A percentile compares a stretch with the other conserved stretches of the same genome.
Evolutionary conservation across 1,139 yeast genomes (phyloP).

Genomic region (Nakaseomyces kungkrabaensis): DNA sequence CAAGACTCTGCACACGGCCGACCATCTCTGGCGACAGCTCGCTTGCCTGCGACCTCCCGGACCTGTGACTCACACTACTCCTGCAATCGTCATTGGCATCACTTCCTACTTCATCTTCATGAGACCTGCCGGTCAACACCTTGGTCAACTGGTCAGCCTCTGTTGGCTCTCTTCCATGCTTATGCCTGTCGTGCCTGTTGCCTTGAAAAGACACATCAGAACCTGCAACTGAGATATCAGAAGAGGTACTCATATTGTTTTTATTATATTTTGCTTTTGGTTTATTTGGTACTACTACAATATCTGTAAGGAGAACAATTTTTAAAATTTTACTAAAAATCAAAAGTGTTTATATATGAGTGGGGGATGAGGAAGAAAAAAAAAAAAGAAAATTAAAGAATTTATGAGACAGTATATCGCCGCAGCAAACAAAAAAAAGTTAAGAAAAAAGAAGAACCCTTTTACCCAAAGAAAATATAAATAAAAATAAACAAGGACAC

Average conservation of each 20-base stretch:
- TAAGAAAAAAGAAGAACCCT: too few relatives aligned
- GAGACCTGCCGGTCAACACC: conserved; percentile 10
- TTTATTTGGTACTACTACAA: too few relatives aligned
- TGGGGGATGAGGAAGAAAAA: too few relatives aligned
- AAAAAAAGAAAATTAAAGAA: too few relatives aligned
- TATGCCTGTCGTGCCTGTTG: neutral
- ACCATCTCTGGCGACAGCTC: conserved; percentile 12
- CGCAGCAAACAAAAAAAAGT: too few relatives aligned
- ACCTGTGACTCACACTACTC: neutral
- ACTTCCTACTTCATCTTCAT: neutral
- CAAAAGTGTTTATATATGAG: too few relatives aligned
- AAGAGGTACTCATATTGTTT: neutral
- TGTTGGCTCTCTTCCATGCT: conserved; percentile 6
- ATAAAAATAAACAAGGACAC: too few relatives aligned
- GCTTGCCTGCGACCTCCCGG: neutral
- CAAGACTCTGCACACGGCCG: conserved; percentile 19
- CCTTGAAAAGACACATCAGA: conserved; percentile 4
- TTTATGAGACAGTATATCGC: too few relatives aligned
- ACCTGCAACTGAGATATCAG: neutral
- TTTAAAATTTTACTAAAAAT: too few relatives aligned
- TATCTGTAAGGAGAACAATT: too few relatives aligned
- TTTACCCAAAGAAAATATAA: too few relatives aligned
- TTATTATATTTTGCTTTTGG: neutral
- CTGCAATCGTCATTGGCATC: neutral
- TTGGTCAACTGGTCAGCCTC: conserved; percentile 11